Evolutionary conservation across 495 filamentous ascomycete species (phyloP), one percentile per base, ranked within the genome.

Genomic region (Penicillium paradoxum): DNA sequence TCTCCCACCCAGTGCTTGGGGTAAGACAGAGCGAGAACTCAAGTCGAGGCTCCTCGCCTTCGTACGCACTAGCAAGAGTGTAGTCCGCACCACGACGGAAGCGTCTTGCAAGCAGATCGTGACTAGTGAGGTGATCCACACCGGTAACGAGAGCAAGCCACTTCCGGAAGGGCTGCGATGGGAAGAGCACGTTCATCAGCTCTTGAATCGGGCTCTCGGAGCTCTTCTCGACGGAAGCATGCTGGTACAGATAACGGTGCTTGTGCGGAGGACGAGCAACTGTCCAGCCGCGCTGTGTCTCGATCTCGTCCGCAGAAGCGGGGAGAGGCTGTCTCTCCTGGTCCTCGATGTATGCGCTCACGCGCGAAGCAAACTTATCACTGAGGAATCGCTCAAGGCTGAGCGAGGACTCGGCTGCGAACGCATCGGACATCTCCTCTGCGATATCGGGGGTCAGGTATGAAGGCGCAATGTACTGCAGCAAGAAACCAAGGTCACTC

Each of bases 371-470:
- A 66, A 91, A 97, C 55, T 86, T 90, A 25, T 82, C 77, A 29
- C 82, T 85, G 3, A 99, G 73, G 60, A 99, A 87, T 7, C 78
- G 74, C 22, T 88, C 80, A 9, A 97, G 75, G 7, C 83, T 86
- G 29, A 97, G 83, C 51, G 86, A 91, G 9, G 86, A 93, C 54
- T 93, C 79, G 47, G 89, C 88, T 29, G 79, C 71, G 66, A 99
- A 97, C 18, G 84, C 79, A 17, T 87, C 84, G 9, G 80, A 78
- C 55, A 97, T 79, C 52, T 89, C 79, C 46, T 95, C 88, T 19
- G 96, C 80, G 17, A 91, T 96, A 64, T 96, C 90, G 1, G 93
- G 93, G 0, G 89, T 95, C n/a, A 99, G 79, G 62, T 96, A 97
- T 2, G 83, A 88, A 0, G 93, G 91, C 8, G 86, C 77, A 59